Base-by-base conservation (phyloP, 2,329 filamentous ascomycete genomes). In the Nothomitra cinnamomea region DNA sequence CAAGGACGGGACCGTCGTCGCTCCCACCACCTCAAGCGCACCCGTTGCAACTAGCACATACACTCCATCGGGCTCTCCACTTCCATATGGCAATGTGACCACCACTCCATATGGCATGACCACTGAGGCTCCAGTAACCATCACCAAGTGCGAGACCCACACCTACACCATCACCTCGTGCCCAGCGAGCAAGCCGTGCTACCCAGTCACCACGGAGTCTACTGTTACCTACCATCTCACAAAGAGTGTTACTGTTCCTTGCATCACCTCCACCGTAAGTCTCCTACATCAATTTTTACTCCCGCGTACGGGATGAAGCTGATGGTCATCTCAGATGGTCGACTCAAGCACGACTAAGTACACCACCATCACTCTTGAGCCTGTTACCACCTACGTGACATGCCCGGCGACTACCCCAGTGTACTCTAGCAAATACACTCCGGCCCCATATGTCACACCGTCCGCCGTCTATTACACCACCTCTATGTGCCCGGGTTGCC, bases 131-230 rank as follows among this genome's bases (percentile, higher is more conserved):
- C 21, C 22, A 28, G 43, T 25, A n/a, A 15, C 15, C 43, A 24
- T 25, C 43, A 48, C 43, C 43, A 48, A 48, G 43, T 48, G 28
- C 43, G 43, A 28, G 43, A 48, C 43, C 13, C 21, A 48, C 13
- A 25, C 8, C 21, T 25, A 48, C 43, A 48, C 43, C 21, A 28
- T 48, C 43, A 48, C 43, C 22, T 48, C 43, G 21, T 48, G 43
- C 43, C 43, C 43, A 13, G 43, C 13, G 2, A 48, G 21, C 43
- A 1, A 48, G 6, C 43, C 43, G 28, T 48, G 43, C 43, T 21
- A 48, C 22, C 43, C 43, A 28, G 43, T 48, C 10, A 28, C 43
- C 43, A 2, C 19, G 10, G 21, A 22, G 5, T 13, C 10, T 4
- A 25, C 28, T 21, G 43, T 48, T 13, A 48, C 43, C 22, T 48